phyloP scores from a whole-genome alignment of 495 filamentous ascomycete genomes.

The Neurospora sp. region DNA sequence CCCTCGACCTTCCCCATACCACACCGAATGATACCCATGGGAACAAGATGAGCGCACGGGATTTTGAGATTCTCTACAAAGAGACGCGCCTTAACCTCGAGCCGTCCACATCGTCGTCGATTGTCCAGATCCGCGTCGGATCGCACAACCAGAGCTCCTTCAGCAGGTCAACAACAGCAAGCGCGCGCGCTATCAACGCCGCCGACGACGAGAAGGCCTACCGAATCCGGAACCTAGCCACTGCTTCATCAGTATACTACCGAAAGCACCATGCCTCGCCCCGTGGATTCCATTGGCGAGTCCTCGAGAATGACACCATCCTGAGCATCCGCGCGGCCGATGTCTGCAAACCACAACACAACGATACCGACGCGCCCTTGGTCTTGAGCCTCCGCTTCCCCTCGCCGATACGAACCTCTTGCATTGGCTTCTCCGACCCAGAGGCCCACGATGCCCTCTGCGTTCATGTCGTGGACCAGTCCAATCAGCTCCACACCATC shows the following conservation, averaged over 20 bases:
- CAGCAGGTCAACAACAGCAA: conserved; percentile 18
- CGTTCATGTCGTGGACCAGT: conserved; percentile 70
- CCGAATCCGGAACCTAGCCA: conserved; percentile 59
- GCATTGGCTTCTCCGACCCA: conserved; percentile 72
- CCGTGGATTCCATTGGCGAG: conserved; percentile 78
- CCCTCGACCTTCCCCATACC: conserved; percentile 10
- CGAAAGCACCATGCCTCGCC: conserved; percentile 63
- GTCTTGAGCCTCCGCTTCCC: conserved; percentile 71
- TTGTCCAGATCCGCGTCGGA: conserved; percentile 67
- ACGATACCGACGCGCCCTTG: conserved; percentile 55
- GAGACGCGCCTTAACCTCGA: conserved; percentile 79
- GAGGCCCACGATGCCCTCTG: conserved; percentile 67
- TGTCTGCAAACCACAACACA: conserved; percentile 53
- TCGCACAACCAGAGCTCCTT: conserved; percentile 26
- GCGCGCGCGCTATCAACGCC: conserved; percentile 7
- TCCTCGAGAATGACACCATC: conserved; percentile 69
- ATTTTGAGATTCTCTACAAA: conserved; percentile 55
- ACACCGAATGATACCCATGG: conserved; percentile 20
- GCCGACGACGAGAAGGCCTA: conserved; percentile 69
- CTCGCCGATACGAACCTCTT: conserved; percentile 55
- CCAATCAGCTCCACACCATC: conserved; percentile 70
- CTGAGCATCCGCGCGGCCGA: conserved; percentile 79
- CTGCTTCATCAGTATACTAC: conserved; percentile 75
- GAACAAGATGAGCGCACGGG: conserved; percentile 33
- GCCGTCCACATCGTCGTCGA: conserved; percentile 55